Evolutionary conservation across 164 flowering plant genomes (phyloP).

Genomic region (Magnolia changhungtana): DNA sequence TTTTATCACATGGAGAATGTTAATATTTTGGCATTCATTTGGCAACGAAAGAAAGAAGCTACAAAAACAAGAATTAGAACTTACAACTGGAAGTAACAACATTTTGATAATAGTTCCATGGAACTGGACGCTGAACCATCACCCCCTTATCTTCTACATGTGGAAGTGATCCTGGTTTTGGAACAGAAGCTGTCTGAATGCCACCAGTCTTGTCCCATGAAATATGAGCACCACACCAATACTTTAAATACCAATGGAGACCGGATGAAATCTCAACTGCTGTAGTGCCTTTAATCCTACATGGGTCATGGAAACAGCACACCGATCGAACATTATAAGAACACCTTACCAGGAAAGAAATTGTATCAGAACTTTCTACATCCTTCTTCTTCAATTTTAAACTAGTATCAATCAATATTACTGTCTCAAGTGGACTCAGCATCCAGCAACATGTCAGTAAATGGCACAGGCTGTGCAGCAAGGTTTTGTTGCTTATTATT

Average conservation of each 20-base stretch:
- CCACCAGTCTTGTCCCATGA: conserved; percentile 99
- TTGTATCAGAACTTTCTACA: neutral
- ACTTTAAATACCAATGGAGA: conserved; percentile 90
- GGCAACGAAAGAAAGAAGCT: neutral
- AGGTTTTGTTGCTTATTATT: too few relatives aligned
- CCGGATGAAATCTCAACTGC: conserved; percentile 88
- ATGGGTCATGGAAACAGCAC: conserved; percentile 2
- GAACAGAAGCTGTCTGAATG: conserved; percentile 70
- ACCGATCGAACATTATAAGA: neutral
- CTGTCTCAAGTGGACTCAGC: neutral
- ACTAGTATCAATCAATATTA: neutral
- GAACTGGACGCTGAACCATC: conserved; percentile 69
- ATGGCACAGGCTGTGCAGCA: neutral
- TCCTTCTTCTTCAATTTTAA: neutral
- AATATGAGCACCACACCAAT: conserved; percentile 87
- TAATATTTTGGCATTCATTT: neutral
- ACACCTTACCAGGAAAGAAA: neutral
- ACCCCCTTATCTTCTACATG: conserved; percentile 58
- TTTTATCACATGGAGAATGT: neutral
- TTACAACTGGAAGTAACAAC: conserved; percentile 96
- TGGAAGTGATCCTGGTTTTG: conserved; percentile 70
- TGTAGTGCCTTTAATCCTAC: conserved; percentile 76
- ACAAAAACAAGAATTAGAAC: conserved; percentile 19
- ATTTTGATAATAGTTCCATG: conserved; percentile 96
- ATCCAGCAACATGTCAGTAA: neutral